Base-by-base conservation (phyloP, 1,139 yeast species). In the Pneumocystis wakefieldiae region DNA sequence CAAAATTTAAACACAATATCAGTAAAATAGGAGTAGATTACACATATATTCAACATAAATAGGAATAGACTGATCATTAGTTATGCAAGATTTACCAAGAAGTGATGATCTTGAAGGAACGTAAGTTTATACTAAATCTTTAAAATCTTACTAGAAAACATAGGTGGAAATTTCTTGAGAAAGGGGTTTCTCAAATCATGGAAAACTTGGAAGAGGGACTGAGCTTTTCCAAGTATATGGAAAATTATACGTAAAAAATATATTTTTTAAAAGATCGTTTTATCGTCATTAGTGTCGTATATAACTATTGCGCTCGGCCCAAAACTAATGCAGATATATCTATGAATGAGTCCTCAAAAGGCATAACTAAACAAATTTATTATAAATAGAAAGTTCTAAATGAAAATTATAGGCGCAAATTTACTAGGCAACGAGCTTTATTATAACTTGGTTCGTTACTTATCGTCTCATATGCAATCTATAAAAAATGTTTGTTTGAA, bases 391-490 rank as follows among this genome's bases (percentile, higher is more conserved):
- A 65, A 63, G 57, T 63, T 72, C 73, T 10, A 77, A 77, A 75
- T 64, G 76, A 73, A 15, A 19, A 41, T 6, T 35, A 48, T 28
- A 63, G 67, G 67, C 15, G 72, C 77, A 69, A 76, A 75, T 66
- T 70, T 86, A 62, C 87, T 91, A 15, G 98, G 98, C 3, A 90
- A 94, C 57, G 97, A 91, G 70, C 84, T 92, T 59, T 92, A 92
- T 74, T 79, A 80, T 64, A 84, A 84, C 67, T 78, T 92, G 66
- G 85, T 84, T 67, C 77, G 75, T 5, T 92, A 88, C 71, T 78
- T 92, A 69, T 77, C 79, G 59, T 73, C 75, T 32, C 91, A 88
- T 72, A 81, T 92, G 41, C 79, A 64, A 74, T 68, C 57, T 7
- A 42, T 48, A 17, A 39, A 32, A 29, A 53, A 37, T 24, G 59